A percentile compares a stretch with the other conserved stretches of the same genome.
These are phyloP conservation scores for Rhododendron simsii DNA, from an alignment of 148 eudicot species.

Conservation along the genomic window DNA sequence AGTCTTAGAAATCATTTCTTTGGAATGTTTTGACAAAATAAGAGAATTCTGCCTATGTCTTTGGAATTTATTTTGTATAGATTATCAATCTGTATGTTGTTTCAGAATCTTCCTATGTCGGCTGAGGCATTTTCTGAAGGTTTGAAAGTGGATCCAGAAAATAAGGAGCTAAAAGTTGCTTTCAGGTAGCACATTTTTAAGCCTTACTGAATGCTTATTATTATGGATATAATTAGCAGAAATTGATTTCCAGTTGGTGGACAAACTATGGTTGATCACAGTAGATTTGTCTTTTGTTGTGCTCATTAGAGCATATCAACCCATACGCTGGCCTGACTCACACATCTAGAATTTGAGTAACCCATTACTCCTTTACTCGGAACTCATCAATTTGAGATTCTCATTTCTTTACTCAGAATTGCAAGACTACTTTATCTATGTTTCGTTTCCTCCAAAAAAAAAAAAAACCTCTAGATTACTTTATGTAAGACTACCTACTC, in stretches of 20 bases:
- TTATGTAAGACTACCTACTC: not conserved
- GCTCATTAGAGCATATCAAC: not conserved
- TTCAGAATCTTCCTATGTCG: too few species aligned
- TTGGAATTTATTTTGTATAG: too few species aligned
- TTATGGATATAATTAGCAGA: too few species aligned
- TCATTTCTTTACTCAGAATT: not conserved
- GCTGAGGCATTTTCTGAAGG: too few species aligned
- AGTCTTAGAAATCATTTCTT: not conserved
- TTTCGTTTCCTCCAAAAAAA: too few species aligned
- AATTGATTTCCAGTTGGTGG: not conserved
- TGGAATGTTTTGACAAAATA: not conserved
- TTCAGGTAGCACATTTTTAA: slow-evolving; percentile 7
- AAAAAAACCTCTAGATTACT: not conserved
- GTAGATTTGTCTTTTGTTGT: not conserved
- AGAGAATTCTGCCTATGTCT: not conserved
- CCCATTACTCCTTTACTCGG: too few species aligned
- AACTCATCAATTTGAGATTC: not conserved
- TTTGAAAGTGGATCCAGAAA: slow-evolving; percentile 19
- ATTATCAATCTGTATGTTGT: too few species aligned
- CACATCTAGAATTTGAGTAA: too few species aligned
- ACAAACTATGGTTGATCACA: not conserved
- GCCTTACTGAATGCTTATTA: too few species aligned
- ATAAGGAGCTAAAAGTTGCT: slow-evolving; percentile 15
- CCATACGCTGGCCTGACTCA: not conserved
- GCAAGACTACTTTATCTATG: not conserved